Base-by-base conservation (phyloP, 2,329 filamentous ascomycete species). In the Monilinia fructigena region DNA sequence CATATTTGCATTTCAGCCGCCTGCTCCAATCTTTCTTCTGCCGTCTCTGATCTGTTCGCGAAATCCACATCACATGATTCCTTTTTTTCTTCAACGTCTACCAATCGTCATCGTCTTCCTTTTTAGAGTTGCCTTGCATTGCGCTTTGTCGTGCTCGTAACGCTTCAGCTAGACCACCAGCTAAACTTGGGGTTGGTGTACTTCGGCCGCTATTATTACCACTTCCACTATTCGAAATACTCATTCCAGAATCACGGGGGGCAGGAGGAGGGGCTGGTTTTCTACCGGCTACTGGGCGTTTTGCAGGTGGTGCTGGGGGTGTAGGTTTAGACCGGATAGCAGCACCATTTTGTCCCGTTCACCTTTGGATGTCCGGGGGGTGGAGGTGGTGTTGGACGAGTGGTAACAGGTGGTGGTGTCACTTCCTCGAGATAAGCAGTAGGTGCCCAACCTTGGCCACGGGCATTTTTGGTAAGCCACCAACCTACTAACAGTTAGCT, bases 351-450 rank as follows among this genome's bases (percentile, higher is more conserved):
- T 7, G 66, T 52, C 35, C 77, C 77, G 47, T 80, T 80, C 14
- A 70, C 66, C 55, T 72, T 74, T 45, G 72, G 56, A 16, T 59
- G 68, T 35, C 77, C 77, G 3, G 88, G 84, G 1, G 89, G 86
- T 1, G 90, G 88, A 8, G 86, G 83, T 52, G 69, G 71, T 31
- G 69, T 70, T 28, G 68, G 68, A 35, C 67, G 55, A n/a, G 67
- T 62, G 5, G 86, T 81, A 6, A 87, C 65, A 4, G 81, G 84
- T 10, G 83, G 81, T 16, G 85, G 80, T 31, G 83, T 84, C 76
- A 90, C 85, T 79, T 97, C 93, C 79, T 98, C 90, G 11, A 99
- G 89, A 75, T 99, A 99, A 26, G 94, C 92, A 26, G 93, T 91
- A 0, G 95, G 95, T 3, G 95, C 87, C 95, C 95, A 99, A 62